Conservation (phyloP, 1,284 basidiomycete species). For the Meira nashicola region DNA sequence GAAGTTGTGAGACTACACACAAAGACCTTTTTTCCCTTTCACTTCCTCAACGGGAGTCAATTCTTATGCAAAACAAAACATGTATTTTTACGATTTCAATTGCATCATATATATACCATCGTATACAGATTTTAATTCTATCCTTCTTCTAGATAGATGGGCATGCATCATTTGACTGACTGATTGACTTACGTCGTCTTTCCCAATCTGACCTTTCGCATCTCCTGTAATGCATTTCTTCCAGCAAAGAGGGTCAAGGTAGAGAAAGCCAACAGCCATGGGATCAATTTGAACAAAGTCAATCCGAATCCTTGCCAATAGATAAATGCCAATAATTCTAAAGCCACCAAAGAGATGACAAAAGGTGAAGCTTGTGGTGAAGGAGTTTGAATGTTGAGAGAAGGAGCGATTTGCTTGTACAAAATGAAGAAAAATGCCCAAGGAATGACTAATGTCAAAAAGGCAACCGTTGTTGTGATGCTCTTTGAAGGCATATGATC, state of each 20-base stretch:
- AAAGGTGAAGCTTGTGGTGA: slow-evolving; percentile 21
- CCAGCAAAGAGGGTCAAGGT: slow-evolving; percentile 32
- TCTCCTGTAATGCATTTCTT: slow-evolving; percentile 27
- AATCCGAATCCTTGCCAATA: slow-evolving; percentile 34
- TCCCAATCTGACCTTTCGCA: slow-evolving; percentile 24
- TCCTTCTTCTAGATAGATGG: no score
- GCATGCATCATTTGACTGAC: not conserved
- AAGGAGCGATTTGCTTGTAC: slow-evolving; percentile 8
- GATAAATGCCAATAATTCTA: slow-evolving; percentile 31
- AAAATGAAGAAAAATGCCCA: slow-evolving; percentile 30
- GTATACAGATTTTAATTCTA: no score
- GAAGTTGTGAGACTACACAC: slow-evolving; percentile 1
- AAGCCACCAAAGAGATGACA: slow-evolving; percentile 18
- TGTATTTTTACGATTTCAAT: no score
- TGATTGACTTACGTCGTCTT: slow-evolving; percentile 5
- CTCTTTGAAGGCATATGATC: slow-evolving; percentile 40
- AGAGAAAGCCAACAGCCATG: slow-evolving; percentile 25
- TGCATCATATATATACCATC: no score
- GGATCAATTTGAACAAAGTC: slow-evolving; percentile 41
- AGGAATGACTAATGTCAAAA: slow-evolving; percentile 28
- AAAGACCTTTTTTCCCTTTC: not conserved
- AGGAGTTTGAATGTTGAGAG: slow-evolving; percentile 13
- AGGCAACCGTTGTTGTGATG: slow-evolving; percentile 24
- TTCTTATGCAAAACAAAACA: no score
- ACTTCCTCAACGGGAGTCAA: not conserved